Conservation (phyloP, 768 basidiomycete species). For the Serpula lacrymans region DNA sequence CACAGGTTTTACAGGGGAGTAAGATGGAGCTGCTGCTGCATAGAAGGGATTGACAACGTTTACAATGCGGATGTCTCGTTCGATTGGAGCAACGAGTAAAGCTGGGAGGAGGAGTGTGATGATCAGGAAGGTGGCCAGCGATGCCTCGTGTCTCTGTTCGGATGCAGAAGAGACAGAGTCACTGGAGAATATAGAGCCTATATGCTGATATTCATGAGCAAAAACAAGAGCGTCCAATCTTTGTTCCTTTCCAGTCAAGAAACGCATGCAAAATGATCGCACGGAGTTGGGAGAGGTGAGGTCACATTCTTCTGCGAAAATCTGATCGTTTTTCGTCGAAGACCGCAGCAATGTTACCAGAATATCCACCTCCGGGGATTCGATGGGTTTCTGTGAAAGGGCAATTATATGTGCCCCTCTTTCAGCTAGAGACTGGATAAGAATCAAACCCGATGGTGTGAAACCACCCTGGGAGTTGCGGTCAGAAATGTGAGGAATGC, state of each 20-base stretch:
- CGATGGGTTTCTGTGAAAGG: slow-evolving; percentile 57
- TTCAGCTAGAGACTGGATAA: slow-evolving; percentile 62
- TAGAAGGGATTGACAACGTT: slow-evolving; percentile 88
- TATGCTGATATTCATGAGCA: slow-evolving; percentile 69
- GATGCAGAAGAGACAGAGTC: slow-evolving; percentile 30
- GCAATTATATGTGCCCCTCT: slow-evolving; percentile 81
- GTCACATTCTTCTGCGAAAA: slow-evolving; percentile 80
- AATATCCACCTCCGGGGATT: slow-evolving; percentile 46
- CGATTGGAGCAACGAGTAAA: slow-evolving; percentile 78
- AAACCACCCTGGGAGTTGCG: slow-evolving; percentile 59
- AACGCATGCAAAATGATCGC: slow-evolving; percentile 63
- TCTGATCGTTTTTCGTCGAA: slow-evolving; percentile 68
- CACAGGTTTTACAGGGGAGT: slow-evolving; percentile 27
- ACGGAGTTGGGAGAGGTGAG: slow-evolving; percentile 63
- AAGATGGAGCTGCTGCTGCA: slow-evolving; percentile 62
- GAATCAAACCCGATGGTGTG: slow-evolving; percentile 65
- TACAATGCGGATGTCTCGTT: slow-evolving; percentile 88
- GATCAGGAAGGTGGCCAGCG: slow-evolving; percentile 74
- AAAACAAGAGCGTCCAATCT: slow-evolving; percentile 78
- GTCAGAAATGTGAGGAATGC: neutral
- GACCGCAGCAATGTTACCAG: slow-evolving; percentile 65
- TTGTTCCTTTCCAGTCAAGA: slow-evolving; percentile 61
- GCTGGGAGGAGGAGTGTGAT: slow-evolving; percentile 76
- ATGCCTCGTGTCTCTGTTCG: slow-evolving; percentile 41
- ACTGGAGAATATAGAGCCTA: slow-evolving; percentile 45